phyloP scores from a whole-genome alignment of 495 filamentous ascomycete species.

The Talaromyces adpressus region DNA sequence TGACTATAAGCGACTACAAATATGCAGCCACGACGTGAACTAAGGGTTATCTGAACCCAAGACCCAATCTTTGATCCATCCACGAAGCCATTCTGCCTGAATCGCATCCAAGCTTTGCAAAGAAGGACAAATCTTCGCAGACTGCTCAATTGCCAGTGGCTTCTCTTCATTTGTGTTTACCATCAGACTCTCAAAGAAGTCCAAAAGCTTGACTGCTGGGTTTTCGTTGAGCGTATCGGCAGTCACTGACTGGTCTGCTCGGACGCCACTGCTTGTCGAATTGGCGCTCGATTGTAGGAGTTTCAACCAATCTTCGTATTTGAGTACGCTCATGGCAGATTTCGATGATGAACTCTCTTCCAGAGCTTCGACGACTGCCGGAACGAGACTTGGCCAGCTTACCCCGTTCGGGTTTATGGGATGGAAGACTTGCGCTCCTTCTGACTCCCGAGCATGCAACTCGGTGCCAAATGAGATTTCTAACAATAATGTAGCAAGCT shows the following conservation, averaged over 20 bases:
- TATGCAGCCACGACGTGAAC: background rate
- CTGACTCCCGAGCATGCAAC: background rate
- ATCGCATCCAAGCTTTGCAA: conserved; percentile 3
- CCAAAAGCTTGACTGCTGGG: conserved; percentile 4
- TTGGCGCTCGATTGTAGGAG: background rate
- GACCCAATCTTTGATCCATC: conserved; percentile 8
- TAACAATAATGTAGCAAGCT: conserved; percentile 16
- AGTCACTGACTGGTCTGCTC: background rate
- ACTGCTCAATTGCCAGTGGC: background rate
- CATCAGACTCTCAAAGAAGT: background rate
- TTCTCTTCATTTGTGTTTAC: background rate
- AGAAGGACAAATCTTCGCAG: background rate
- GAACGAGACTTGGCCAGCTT: conserved; percentile 5
- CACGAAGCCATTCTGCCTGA: background rate
- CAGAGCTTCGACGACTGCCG: background rate
- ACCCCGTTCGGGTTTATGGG: conserved; percentile 3
- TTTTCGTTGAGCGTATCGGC: background rate
- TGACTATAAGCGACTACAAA: background rate
- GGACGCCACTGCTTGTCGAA: background rate
- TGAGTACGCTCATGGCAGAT: background rate
- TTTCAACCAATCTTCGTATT: conserved; percentile 3
- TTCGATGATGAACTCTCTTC: background rate
- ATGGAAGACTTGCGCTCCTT: conserved; percentile 2
- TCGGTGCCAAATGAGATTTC: background rate
- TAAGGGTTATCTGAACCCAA: background rate